Conservation (phyloP, 1,284 basidiomycete species). For the Pseudomicrostroma phylloplanum region DNA sequence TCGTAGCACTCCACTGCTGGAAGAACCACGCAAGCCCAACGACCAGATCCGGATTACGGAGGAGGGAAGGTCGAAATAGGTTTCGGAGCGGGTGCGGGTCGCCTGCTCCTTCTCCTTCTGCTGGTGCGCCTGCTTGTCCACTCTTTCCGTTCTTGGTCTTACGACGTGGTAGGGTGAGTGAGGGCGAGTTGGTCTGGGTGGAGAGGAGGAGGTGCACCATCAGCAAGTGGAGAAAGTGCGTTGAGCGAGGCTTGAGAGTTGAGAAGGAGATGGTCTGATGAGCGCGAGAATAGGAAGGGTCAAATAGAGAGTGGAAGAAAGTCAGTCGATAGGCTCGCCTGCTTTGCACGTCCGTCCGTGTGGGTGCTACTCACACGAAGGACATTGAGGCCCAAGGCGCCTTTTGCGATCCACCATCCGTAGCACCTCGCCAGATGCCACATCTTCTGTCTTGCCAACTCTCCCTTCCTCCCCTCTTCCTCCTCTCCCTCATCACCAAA, state of each 20-base stretch:
- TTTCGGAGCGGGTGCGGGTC: too few species aligned
- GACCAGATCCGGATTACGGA: too few species aligned
- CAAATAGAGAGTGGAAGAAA: too few species aligned
- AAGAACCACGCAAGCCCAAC: too few species aligned
- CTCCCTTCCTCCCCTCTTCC: not conserved
- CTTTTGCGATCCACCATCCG: slow-evolving; percentile 76
- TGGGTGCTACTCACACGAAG: slow-evolving; percentile 57
- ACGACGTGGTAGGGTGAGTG: not conserved
- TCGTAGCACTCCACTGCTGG: too few species aligned
- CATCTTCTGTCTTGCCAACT: slow-evolving; percentile 51
- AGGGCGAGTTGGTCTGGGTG: not conserved
- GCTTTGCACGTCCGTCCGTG: too few species aligned
- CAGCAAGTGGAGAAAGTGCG: not conserved
- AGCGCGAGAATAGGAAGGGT: too few species aligned
- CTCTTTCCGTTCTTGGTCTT: not conserved
- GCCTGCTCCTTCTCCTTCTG: too few species aligned
- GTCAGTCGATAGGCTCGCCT: too few species aligned
- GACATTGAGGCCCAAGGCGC: slow-evolving; percentile 64
- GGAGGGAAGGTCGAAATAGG: too few species aligned
- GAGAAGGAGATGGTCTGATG: not conserved
- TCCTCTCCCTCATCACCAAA: slow-evolving; percentile 32
- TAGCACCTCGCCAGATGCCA: slow-evolving; percentile 71
- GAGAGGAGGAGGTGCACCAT: not conserved
- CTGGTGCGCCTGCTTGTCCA: not conserved
- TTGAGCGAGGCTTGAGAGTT: not conserved